phyloP scores from a whole-genome alignment of 1,284 basidiomycete genomes.

The Sanghuangporus weigelae region DNA sequence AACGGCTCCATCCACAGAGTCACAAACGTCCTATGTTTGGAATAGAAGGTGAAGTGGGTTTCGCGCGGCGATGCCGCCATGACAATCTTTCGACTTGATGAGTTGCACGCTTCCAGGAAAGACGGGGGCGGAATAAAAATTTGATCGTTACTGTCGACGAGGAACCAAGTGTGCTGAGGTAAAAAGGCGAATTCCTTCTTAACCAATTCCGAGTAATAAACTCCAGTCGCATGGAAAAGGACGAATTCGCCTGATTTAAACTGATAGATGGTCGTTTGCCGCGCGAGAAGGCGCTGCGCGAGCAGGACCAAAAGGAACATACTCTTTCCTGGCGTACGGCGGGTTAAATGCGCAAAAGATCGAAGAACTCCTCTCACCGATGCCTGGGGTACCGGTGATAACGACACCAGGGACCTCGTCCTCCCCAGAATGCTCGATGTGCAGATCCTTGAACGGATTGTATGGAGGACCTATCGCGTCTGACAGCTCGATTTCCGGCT shows the following conservation, averaged over 20 bases:
- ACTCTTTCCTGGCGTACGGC: neutral
- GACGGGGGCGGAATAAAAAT: neutral
- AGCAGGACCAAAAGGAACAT: neutral
- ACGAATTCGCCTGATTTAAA: neutral
- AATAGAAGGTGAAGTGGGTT: neutral
- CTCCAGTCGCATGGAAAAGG: neutral
- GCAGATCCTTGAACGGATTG: neutral
- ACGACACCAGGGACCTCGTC: neutral
- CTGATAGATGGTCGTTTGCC: neutral
- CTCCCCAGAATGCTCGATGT: neutral
- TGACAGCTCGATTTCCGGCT: neutral
- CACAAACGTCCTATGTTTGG: neutral
- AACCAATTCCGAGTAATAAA: neutral
- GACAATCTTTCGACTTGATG: neutral
- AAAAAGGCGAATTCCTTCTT: neutral
- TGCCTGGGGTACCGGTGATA: neutral
- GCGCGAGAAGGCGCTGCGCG: neutral
- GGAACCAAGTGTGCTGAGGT: neutral
- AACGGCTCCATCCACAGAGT: neutral
- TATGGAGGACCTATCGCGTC: neutral
- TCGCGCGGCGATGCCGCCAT: neutral
- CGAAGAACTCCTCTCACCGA: neutral
- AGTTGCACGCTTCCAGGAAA: neutral
- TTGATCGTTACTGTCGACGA: neutral
- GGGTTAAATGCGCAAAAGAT: neutral